Base-by-base conservation (phyloP, 805 yeast genomes). In the Candida boidinii region DNA sequence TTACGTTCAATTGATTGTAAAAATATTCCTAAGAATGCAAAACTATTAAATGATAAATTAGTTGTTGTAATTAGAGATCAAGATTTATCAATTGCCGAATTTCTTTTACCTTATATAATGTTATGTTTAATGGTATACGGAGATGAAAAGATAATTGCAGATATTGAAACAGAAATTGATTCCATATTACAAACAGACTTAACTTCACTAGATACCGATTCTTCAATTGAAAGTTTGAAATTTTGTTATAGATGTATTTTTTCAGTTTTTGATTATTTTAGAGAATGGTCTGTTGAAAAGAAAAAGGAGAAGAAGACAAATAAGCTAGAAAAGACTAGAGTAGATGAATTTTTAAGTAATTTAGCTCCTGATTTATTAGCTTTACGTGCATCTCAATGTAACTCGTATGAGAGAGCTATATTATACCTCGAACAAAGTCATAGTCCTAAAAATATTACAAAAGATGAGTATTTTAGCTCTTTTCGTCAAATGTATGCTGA, bases 351-450 rank as follows among this genome's bases (percentile, higher is more conserved):
- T 36, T 51, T 86, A 10, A 58, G 56, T 2, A 49, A 57, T 2
- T 68, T 88, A 8, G 83, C 95, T 0, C 73, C 78, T 19, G 76
- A 73, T 23, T 49, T 82, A 16, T 64, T 92, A 45, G 96, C 95
- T 0, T 64, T 68, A 23, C 66, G 92, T 33, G 81, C 96, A 0
- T 70, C 86, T 1, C 86, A 86, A 41, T 83, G 94, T 39, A 83
- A 76, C 29, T 78, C 94, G 0, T 86, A 76, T 49, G 96, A 94
- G 41, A 64, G 97, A 29, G 87, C 97, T 0, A 76, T 90, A 7
- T 61, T 88, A 33, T 86, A 85, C 51, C 63, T 84, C 46, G 99
- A 92, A 44, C 84, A 84, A 46, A 75, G 82, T 39, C 72, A 70
- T 38, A 59, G 87, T 23, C 42, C 32, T 39, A 52, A 20, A 29